A percentile compares a stretch with the other conserved stretches of the same genome.
Conservation (phyloP, 441 rosid species). For the Eruca vesicaria region DNA sequence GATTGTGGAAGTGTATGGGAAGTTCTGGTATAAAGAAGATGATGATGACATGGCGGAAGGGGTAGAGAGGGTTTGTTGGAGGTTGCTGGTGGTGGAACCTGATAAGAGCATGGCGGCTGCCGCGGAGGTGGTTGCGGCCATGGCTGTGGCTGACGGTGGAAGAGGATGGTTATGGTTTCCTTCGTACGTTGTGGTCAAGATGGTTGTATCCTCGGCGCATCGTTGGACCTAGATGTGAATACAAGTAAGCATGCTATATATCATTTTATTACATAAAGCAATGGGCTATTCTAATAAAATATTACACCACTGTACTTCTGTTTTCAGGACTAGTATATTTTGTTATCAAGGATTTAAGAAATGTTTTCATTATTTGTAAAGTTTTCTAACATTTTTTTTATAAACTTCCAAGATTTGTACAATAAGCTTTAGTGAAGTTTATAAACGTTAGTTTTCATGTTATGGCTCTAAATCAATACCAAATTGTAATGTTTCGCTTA, state of each 20-base stretch:
- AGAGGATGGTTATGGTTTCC: slow-evolving; percentile 91
- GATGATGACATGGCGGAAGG: slow-evolving; percentile 26
- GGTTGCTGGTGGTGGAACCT: slow-evolving; percentile 54
- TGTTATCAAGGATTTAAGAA: neutral
- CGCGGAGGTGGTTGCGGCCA: slow-evolving; percentile 81
- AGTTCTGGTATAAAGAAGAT: slow-evolving; percentile 41
- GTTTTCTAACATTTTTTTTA: neutral
- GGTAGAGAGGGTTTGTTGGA: slow-evolving; percentile 40
- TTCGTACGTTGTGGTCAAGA: slow-evolving; percentile 85
- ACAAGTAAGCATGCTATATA: neutral
- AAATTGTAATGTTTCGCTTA: neutral
- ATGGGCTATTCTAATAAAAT: neutral
- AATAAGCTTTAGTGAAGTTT: neutral
- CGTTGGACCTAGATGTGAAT: slow-evolving; percentile 65
- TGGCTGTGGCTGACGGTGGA: slow-evolving; percentile 77
- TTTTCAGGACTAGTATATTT: neutral
- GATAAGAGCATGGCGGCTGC: slow-evolving; percentile 90
- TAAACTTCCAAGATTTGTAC: neutral
- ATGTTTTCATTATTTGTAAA: neutral
- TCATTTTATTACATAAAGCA: neutral
- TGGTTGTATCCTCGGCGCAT: slow-evolving; percentile 74
- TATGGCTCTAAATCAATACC: neutral
- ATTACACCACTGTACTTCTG: neutral
- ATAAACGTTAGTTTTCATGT: neutral
- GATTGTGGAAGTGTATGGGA: slow-evolving; percentile 54